Evolutionary conservation across 163 green algal species (phyloP).

Genomic region (Trebouxia gelatinosa): DNA sequence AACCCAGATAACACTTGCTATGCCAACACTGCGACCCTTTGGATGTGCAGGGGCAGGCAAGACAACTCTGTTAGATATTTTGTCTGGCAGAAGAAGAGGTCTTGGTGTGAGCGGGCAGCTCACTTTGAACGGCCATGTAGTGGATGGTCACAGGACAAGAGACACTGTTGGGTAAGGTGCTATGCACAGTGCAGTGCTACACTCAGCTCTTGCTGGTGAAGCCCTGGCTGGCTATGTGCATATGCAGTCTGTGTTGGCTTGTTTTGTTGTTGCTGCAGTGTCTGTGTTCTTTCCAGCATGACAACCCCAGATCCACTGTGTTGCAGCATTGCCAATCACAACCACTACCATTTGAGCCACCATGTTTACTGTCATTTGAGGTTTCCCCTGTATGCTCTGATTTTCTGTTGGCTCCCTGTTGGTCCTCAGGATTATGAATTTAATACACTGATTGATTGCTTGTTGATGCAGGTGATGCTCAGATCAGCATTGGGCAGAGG

Average conservation of each 20-base stretch:
- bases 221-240: constrained; percentile 51
- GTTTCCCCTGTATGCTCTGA: not conserved
- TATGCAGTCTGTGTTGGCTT: constrained; percentile 87
- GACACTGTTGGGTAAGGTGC: constrained; percentile 1
- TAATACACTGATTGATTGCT: too few species aligned
- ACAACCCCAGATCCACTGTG: too few species aligned
- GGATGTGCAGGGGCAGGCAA: constrained; percentile 63
- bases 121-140: constrained; percentile 26
- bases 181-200: not conserved
- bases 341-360: too few species aligned
- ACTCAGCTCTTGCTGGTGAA: not conserved
- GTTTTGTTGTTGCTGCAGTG: not conserved
- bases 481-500: constrained; percentile 88
- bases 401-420: too few species aligned
- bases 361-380: not conserved
- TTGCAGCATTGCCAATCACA: too few species aligned
- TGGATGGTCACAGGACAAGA: constrained; percentile 27
- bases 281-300: too few species aligned
- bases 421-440: too few species aligned
- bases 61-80: constrained; percentile 53
- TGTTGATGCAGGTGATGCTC: constrained; percentile 74
- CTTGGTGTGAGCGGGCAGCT: constrained; percentile 9
- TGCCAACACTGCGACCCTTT: too few species aligned
- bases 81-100: constrained; percentile 41
- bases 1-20: too few species aligned